Evolutionary conservation across 2,329 filamentous ascomycete species (phyloP).

Genomic region (Pyricularia sp.): DNA sequence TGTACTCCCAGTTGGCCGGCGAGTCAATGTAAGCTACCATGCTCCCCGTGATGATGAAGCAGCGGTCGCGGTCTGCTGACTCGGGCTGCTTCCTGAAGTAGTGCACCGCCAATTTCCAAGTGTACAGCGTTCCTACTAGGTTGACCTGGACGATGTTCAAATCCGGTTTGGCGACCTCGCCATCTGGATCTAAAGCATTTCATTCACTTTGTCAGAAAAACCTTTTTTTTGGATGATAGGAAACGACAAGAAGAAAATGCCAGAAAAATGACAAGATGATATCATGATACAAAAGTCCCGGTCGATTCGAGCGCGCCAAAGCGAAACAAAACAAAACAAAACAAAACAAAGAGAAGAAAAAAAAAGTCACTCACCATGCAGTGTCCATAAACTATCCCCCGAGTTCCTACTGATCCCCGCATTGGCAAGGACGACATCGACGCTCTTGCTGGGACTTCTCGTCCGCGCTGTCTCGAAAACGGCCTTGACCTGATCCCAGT

Average conservation of each 20-base stretch:
- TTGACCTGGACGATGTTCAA: neutral
- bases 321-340: neutral
- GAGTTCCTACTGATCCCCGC: neutral
- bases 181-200: neutral
- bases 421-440: neutral
- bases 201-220: neutral
- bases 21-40: conserved; percentile 38
- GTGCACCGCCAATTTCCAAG: conserved; percentile 34
- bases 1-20: conserved; percentile 30
- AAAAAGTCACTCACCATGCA: neutral
- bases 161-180: neutral
- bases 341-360: neutral
- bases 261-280: too few relatives aligned
- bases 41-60: conserved; percentile 38
- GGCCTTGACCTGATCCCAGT: conserved; percentile 30
- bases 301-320: too few relatives aligned
- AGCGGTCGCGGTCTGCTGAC: conserved; percentile 28
- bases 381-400: neutral
- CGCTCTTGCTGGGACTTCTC: neutral
- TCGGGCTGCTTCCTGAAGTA: conserved; percentile 33
- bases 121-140: conserved; percentile 19
- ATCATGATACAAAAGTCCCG: too few relatives aligned
- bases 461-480: conserved; percentile 23
- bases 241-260: too few relatives aligned
- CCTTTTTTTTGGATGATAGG: too few relatives aligned